Base-by-base conservation (phyloP, 164 flowering plant species). In the Berberis thunbergii region DNA sequence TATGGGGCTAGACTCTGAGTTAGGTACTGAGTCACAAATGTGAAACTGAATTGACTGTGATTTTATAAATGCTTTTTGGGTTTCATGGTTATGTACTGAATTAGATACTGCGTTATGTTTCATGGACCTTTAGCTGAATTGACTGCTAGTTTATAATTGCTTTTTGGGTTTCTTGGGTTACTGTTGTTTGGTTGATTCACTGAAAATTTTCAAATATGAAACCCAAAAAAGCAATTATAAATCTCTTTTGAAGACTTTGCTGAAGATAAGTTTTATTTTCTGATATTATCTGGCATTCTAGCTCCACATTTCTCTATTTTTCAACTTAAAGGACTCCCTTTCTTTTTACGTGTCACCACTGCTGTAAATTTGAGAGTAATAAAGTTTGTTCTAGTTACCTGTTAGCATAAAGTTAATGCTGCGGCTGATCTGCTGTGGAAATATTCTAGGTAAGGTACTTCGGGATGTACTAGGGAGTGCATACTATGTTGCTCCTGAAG, bases 401-500 rank as follows among this genome's bases (percentile, higher is more conserved):
- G 7, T 52, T 10, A 52, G 10, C 55, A 3, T 52, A 52, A 3
- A 52, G 10, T 7, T 10, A 52, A 52, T 3, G 7, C 13, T 52
- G 13, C 1, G 50, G 50, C 9, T 48, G 50, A 48, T 9, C 9
- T 9, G 13, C 55, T 52, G 10, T 3, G 10, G 10, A 52, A 49
- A 49, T 26, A 61, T 70, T 50, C 6, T 84, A 93, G 98, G 97
- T 49, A 92, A 78, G 81, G 80, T 83, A 43, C 88, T 86, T 64
- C 79, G 85, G 53, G 96, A 88, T 67, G 77, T 92, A 39, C 96
- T 92, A 49, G 98, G 98, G 61, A 91, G 96, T 75, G 95, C 98
- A 26, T 26, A 26, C 26, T 26, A 26, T 26, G 26, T 26, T 26
- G 26, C 26, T 26, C 26, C 26, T 26, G 26, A 26, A 26, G 26